Conservation (phyloP, 2,329 filamentous ascomycete genomes). For the Microdochium paspali region DNA sequence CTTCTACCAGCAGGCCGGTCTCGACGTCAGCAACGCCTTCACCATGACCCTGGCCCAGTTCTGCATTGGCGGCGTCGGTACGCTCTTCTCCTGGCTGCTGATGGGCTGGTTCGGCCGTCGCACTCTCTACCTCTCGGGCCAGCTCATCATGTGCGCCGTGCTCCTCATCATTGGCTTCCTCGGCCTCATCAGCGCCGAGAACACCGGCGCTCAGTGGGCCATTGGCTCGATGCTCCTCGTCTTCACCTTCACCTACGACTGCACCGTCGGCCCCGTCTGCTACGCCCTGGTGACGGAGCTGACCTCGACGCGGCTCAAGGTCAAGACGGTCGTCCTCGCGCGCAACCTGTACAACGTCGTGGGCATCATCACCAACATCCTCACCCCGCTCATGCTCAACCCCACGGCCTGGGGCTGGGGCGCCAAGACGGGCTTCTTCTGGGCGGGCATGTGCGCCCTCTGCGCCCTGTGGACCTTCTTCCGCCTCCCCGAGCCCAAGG, state of each 20-base stretch:
- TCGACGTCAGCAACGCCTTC: constrained; percentile 10
- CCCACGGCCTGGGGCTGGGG: constrained; percentile 17
- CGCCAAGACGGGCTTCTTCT: constrained; percentile 31
- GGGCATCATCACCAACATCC: constrained; percentile 23
- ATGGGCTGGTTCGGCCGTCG: constrained; percentile 22
- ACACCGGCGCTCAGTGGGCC: constrained; percentile 7
- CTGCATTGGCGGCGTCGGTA: constrained; percentile 24
- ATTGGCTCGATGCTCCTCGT: constrained; percentile 27
- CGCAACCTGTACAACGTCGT: constrained; percentile 25
- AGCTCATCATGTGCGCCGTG: constrained; percentile 19
- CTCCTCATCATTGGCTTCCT: constrained; percentile 25
- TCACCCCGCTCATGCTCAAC: constrained; percentile 20
- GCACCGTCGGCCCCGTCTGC: constrained; percentile 29
- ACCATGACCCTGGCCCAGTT: constrained; percentile 18
- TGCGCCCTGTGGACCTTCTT: constrained; percentile 40
- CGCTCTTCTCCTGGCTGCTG: constrained; percentile 23
- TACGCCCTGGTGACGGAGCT: constrained; percentile 32
- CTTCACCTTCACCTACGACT: constrained; percentile 28
- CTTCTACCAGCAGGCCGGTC: constrained; percentile 18
- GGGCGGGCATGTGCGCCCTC: constrained; percentile 37
- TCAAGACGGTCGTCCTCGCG: constrained; percentile 6
- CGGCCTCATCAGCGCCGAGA: constrained; percentile 11
- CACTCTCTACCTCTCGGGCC: constrained; percentile 23
- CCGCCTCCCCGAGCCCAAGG: constrained; percentile 42
- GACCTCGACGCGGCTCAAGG: constrained; percentile 25